These are phyloP conservation scores for Saksenaea oblongispora DNA, from an alignment of 371 early-diverging fungal species.

Conservation along the genomic window DNA sequence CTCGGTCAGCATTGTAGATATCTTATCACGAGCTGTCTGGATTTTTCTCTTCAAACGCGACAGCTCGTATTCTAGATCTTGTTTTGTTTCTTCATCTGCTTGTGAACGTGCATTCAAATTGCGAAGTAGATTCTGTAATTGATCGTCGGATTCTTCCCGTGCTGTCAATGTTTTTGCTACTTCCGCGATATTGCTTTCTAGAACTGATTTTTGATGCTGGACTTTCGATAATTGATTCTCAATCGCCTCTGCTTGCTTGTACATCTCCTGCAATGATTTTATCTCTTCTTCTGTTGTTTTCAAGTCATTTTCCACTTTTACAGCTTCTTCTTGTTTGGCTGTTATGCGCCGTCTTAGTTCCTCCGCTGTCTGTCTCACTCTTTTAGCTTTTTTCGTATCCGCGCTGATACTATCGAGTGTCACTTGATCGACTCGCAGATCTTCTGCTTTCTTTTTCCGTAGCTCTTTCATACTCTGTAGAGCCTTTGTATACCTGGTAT, in stretches of 20 bases:
- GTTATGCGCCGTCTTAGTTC: conserved; percentile 35
- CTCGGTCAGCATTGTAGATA: conserved; percentile 21
- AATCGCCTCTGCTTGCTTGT: conserved; percentile 36
- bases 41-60: conserved; percentile 15
- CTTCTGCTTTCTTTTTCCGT: conserved; percentile 70
- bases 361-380: conserved; percentile 42
- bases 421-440: conserved; percentile 68
- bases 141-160: conserved; percentile 55
- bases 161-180: conserved; percentile 47
- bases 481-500: conserved; percentile 87
- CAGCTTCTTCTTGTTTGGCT: conserved; percentile 37
- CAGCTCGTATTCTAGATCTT: conserved; percentile 15
- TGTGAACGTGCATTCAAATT: conserved; percentile 8
- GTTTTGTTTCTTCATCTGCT: conserved; percentile 14
- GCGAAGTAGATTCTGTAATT: conserved; percentile 48
- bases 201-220: conserved; percentile 38
- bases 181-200: conserved; percentile 43
- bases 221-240: conserved; percentile 30
- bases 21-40: conserved; percentile 8
- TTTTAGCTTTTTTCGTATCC: conserved; percentile 76
- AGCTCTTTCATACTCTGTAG: conserved; percentile 81
- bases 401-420: conserved; percentile 68
- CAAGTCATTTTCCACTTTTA: conserved; percentile 45
- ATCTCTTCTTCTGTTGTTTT: conserved; percentile 38
- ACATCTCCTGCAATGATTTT: conserved; percentile 35